Conservation (phyloP, 345 rosid genomes). For the Raphanus raphanistrum region DNA sequence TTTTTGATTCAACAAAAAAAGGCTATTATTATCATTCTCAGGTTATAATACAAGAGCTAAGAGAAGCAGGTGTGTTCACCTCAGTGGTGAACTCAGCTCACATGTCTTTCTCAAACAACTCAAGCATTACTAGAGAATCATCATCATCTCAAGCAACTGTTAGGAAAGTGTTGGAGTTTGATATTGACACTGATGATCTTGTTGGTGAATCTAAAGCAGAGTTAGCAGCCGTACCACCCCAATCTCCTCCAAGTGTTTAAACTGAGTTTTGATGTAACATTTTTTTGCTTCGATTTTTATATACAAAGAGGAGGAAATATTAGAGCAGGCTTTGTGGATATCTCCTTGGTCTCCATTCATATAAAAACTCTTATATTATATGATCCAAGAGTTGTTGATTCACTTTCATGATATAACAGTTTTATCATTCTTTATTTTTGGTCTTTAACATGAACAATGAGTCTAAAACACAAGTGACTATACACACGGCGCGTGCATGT, state of each 20-base stretch:
- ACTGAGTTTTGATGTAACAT: slow-evolving; percentile 16
- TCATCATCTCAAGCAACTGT: slow-evolving; percentile 24
- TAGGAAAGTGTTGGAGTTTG: neutral
- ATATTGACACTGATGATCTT: slow-evolving; percentile 27
- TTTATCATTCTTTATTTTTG: neutral
- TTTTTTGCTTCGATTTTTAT: neutral
- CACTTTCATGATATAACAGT: neutral
- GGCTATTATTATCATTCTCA: too few species aligned
- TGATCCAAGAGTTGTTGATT: neutral
- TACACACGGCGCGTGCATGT: slow-evolving; percentile 7
- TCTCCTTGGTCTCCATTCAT: slow-evolving; percentile 21
- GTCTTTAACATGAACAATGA: neutral
- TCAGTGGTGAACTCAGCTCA: slow-evolving; percentile 32
- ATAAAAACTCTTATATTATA: neutral
- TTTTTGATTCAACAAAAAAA: too few species aligned
- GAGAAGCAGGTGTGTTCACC: slow-evolving; percentile 71
- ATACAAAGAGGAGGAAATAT: slow-evolving; percentile 6
- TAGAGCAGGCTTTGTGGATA: slow-evolving; percentile 17
- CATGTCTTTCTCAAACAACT: neutral
- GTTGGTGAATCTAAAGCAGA: slow-evolving; percentile 17
- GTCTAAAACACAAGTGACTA: neutral
- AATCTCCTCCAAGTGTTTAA: slow-evolving; percentile 53
- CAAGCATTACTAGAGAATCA: neutral
- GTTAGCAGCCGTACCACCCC: slow-evolving; percentile 61
- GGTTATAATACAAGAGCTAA: slow-evolving; percentile 52